Evolutionary conservation across 2,329 filamentous ascomycete genomes (phyloP).

Genomic region (Metarhizium robertsii): DNA sequence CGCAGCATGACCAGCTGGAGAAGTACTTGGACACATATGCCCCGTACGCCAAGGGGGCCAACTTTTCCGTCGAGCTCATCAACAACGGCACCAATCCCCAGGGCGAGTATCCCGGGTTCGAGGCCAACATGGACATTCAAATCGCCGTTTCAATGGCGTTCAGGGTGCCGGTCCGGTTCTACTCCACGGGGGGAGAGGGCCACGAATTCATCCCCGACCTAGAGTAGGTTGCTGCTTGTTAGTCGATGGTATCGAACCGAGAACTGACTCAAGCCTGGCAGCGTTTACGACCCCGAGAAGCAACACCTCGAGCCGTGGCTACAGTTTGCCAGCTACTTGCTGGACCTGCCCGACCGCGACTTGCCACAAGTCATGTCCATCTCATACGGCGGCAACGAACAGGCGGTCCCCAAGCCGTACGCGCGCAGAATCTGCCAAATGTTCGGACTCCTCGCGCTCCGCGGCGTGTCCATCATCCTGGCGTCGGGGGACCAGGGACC

Average conservation of each 20-base stretch:
- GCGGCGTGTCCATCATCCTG: conserved; percentile 59
- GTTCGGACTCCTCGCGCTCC: conserved; percentile 55
- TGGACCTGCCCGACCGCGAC: conserved; percentile 39
- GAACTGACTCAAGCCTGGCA: conserved; percentile 2
- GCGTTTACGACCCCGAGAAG: conserved; percentile 19
- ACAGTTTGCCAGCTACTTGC: conserved; percentile 50
- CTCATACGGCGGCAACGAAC: conserved; percentile 64
- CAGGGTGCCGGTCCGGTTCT: conserved; percentile 24
- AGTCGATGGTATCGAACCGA: neutral
- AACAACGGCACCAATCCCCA: conserved; percentile 46
- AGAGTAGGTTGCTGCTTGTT: conserved; percentile 18
- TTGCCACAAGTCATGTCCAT: conserved; percentile 57
- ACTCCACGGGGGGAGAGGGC: conserved; percentile 22
- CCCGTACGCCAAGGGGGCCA: conserved; percentile 38
- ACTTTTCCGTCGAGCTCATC: conserved; percentile 49
- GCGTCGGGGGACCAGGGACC: conserved; percentile 48
- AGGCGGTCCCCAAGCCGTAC: conserved; percentile 50
- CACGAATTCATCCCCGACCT: conserved; percentile 22
- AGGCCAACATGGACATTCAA: conserved; percentile 30
- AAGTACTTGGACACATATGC: conserved; percentile 46
- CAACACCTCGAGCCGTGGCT: conserved; percentile 56
- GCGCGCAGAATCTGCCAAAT: conserved; percentile 41
- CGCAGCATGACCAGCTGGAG: conserved; percentile 43
- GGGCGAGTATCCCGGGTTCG: conserved; percentile 18
- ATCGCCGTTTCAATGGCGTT: conserved; percentile 24